Evolutionary conservation across 192 early-diverging fungal species (phyloP).

Genomic region (Coemansia sp.): DNA sequence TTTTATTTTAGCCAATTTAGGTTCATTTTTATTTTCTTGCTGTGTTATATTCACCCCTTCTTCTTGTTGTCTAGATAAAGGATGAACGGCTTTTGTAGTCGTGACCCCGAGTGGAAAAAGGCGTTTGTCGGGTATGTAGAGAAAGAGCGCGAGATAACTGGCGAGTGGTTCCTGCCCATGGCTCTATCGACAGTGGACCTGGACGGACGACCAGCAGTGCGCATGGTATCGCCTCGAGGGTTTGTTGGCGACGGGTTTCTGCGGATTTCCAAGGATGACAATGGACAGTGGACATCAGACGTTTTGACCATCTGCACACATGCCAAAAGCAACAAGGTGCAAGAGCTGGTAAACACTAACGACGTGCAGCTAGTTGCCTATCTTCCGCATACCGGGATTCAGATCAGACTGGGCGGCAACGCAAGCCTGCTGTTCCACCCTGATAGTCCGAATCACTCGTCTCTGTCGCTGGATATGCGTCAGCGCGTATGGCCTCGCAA

Average conservation of each 20-base stretch:
- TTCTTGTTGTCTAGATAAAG: not conserved
- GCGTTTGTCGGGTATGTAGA: slow-evolving; percentile 33
- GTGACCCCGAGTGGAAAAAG: slow-evolving; percentile 52
- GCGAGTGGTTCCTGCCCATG: slow-evolving; percentile 36
- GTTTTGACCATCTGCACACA: slow-evolving; percentile 54
- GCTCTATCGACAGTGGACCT: slow-evolving; percentile 45
- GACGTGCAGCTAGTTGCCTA: slow-evolving; percentile 47
- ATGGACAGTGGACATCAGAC: slow-evolving; percentile 50
- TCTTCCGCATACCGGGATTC: slow-evolving; percentile 31
- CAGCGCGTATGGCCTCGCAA: slow-evolving; percentile 52
- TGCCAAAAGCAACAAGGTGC: slow-evolving; percentile 53
- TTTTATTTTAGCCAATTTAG: not conserved
- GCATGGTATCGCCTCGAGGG: slow-evolving; percentile 47
- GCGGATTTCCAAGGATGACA: slow-evolving; percentile 27
- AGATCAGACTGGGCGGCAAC: slow-evolving; percentile 46
- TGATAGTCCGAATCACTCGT: slow-evolving; percentile 48
- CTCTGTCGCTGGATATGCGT: slow-evolving; percentile 44
- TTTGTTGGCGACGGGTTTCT: slow-evolving; percentile 52
- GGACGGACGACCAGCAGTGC: slow-evolving; percentile 45
- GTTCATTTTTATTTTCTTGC: not conserved
- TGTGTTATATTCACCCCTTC: not conserved
- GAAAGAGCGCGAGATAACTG: slow-evolving; percentile 25
- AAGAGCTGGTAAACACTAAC: slow-evolving; percentile 36
- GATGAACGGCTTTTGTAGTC: slow-evolving; percentile 25
- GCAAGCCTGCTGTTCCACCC: slow-evolving; percentile 53